Percentiles rank a stretch among this genome's conserved stretches.
These are phyloP conservation scores for Ceratocystiopsis brevicomis DNA, from an alignment of 2,329 filamentous ascomycete species.

Conservation along the genomic window DNA sequence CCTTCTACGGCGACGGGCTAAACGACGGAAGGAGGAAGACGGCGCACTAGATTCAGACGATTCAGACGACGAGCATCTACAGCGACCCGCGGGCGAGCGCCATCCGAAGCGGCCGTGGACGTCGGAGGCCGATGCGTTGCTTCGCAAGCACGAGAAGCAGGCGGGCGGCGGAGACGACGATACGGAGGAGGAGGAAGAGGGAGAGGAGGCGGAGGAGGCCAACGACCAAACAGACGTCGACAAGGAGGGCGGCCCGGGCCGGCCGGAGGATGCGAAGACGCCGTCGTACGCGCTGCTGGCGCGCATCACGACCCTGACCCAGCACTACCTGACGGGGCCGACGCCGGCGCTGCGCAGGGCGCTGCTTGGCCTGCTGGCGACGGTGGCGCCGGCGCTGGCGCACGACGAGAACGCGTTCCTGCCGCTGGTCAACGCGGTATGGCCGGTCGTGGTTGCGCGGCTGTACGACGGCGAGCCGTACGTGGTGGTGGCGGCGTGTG, in stretches of 20 bases:
- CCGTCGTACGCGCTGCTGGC: conserved; percentile 67
- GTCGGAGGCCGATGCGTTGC: conserved; percentile 12
- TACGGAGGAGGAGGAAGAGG: conserved; percentile 15
- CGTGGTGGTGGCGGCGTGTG: conserved; percentile 50
- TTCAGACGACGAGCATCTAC: neutral
- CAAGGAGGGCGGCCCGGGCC: conserved; percentile 12
- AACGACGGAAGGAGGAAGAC: conserved; percentile 9
- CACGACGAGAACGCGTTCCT: conserved; percentile 67
- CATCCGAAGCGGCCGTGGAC: conserved; percentile 21
- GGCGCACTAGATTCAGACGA: neutral
- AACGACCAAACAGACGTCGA: conserved; percentile 9
- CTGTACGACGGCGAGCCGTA: conserved; percentile 48
- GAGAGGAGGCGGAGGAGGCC: conserved; percentile 15
- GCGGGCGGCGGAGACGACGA: conserved; percentile 14
- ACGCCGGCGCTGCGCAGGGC: conserved; percentile 62
- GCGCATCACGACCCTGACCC: conserved; percentile 64
- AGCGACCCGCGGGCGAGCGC: conserved; percentile 10
- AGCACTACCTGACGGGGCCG: conserved; percentile 76
- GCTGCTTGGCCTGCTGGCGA: conserved; percentile 57
- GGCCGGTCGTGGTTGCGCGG: conserved; percentile 60
- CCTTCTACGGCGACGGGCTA: conserved; percentile 9
- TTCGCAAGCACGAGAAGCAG: conserved; percentile 8
- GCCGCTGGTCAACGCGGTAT: conserved; percentile 75
- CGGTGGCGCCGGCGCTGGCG: conserved; percentile 52
- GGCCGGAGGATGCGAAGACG: conserved; percentile 35